Base-by-base conservation (phyloP, 768 basidiomycete genomes). In the Sarcodon sp. region DNA sequence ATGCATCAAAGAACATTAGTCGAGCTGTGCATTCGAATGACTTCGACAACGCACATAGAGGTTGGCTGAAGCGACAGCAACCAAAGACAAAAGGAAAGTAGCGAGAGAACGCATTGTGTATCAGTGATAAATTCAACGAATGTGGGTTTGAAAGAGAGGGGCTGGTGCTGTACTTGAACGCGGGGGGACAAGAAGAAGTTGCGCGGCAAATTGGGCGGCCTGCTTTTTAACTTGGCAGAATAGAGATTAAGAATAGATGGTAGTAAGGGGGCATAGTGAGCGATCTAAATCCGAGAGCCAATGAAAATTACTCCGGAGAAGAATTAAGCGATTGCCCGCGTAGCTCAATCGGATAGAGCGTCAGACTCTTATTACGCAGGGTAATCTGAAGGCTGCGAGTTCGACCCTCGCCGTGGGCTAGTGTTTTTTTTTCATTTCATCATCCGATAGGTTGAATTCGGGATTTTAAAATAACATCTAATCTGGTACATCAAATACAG, bases 401-500 rank as follows among this genome's bases (percentile, higher is more conserved):
- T 73, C 72, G 72, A 73, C 72, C 71, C 73, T 73, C 72, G 72
- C 72, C 73, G 73, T 73, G 72, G 72, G 72, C 73, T 75, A 73
- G 48, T 53, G 35, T 50, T 60, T 68, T 59, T 51, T 51, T 27
- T 27, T 27, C 21, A 27, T 4, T 27, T 4, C 21, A 4, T 27
- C 21, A 4, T 27, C 21, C 4, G 4, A 27, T 27, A 27, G 4
- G 21, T 27, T 27, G 21, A 4, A 27, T 27, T 27, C 21, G 3
- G 21, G 2, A 27, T 27, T 27, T 27, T 27, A 4, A n/a, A n/a
- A 27, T 4, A 4, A 8, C 10, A 39, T 45, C 53, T 52, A 64
- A 45, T 63, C 60, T 13, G 57, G 53, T 18, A 62, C 49, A 48
- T 87, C 86, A 53, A 79, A 84, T 4, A 81, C 69, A 0, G 80